Evolutionary conservation across 805 yeast genomes (phyloP).

Genomic region (Sugiyamaella valdiviana): DNA sequence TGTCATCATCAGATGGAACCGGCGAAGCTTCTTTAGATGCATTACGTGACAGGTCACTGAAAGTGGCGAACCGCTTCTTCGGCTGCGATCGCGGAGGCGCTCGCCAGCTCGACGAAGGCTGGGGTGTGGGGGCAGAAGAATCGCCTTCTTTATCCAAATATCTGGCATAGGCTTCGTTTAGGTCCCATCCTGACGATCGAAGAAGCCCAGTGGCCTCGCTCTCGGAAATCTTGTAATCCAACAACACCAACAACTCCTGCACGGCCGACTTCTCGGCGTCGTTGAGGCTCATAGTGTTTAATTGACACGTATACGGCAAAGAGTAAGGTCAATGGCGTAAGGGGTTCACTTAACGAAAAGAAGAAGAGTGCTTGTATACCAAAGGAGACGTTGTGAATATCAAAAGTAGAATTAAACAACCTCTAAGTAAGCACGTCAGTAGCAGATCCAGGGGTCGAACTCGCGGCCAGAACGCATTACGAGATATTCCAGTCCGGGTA

Average conservation of each 20-base stretch:
- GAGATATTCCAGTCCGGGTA: too few species aligned
- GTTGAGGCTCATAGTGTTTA: neutral
- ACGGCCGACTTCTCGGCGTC: neutral
- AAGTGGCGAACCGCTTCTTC: constrained; percentile 26
- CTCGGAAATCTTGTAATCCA: neutral
- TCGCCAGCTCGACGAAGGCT: neutral
- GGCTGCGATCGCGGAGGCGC: neutral
- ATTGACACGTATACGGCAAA: too few species aligned
- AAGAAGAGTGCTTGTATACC: too few species aligned
- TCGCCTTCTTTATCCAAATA: neutral
- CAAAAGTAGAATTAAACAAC: too few species aligned
- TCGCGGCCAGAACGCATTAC: too few species aligned
- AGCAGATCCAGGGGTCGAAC: too few species aligned
- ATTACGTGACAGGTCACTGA: constrained; percentile 26
- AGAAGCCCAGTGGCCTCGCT: neutral
- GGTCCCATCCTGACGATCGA: neutral
- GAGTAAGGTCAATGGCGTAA: too few species aligned
- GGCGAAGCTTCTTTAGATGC: constrained; percentile 30
- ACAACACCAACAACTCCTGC: neutral
- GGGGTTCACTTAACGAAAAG: too few species aligned
- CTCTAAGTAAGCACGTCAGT: too few species aligned
- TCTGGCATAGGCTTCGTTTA: neutral
- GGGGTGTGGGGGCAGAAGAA: neutral
- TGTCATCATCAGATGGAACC: constrained; percentile 29
- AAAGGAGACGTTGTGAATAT: too few species aligned